Evolutionary conservation across 192 early-diverging fungal genomes (phyloP).

Genomic region (Funneliformis geosporum): DNA sequence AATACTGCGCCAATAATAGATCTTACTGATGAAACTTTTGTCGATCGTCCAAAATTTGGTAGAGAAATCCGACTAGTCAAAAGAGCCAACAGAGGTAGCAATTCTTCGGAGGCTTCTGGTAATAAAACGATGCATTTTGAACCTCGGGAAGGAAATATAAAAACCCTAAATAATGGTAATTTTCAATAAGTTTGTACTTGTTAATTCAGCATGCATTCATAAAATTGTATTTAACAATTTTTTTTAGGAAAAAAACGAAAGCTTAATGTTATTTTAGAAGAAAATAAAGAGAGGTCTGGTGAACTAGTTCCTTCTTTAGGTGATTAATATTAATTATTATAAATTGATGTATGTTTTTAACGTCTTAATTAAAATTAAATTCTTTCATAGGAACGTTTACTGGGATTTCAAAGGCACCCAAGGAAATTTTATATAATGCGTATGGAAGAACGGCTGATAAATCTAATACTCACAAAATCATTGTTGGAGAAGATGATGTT

Average conservation of each 20-base stretch:
- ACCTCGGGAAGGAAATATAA: no score
- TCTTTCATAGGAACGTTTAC: background rate
- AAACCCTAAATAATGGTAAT: no score
- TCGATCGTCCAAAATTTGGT: no score
- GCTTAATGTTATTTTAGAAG: background rate
- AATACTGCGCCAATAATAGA: no score
- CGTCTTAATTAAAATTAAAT: background rate
- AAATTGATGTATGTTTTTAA: background rate
- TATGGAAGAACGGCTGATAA: background rate
- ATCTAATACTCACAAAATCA: background rate
- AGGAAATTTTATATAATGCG: background rate
- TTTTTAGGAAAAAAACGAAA: background rate
- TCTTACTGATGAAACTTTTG: no score
- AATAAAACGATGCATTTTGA: no score
- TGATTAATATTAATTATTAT: background rate
- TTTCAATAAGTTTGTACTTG: no score
- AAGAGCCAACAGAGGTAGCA: no score
- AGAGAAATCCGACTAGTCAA: no score
- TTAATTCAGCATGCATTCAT: no score
- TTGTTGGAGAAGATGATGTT: background rate
- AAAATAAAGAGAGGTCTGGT: background rate
- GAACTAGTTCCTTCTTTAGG: background rate
- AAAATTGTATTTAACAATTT: no score
- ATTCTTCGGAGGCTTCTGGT: no score
- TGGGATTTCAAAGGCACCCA: background rate